Percentiles rank a stretch among this genome's conserved stretches.
These are phyloP conservation scores for Malassezia restricta DNA, from an alignment of 1,284 basidiomycete species.

Conservation along the genomic window DNA sequence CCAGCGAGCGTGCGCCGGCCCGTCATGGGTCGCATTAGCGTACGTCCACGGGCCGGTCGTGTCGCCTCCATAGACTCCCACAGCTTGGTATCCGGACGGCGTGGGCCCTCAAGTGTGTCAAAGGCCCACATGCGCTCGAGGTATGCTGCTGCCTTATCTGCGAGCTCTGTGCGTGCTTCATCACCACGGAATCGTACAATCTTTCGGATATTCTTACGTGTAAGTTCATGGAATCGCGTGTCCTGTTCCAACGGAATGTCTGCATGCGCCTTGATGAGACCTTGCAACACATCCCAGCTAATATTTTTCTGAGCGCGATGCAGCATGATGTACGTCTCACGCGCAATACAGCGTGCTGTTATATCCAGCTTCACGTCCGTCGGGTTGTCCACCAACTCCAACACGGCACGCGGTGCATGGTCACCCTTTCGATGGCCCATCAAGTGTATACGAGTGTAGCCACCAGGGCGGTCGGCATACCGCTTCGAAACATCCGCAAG, in stretches of 20 bases:
- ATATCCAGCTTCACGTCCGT: conserved; percentile 59
- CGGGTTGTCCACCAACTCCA: conserved; percentile 88
- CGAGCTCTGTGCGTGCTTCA: conserved; percentile 23
- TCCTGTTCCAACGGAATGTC: conserved; percentile 29
- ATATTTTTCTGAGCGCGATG: conserved; percentile 22
- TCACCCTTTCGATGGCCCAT: conserved; percentile 79
- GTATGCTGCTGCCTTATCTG: conserved; percentile 23
- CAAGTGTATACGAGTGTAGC: conserved; percentile 87
- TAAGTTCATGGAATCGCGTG: conserved; percentile 25
- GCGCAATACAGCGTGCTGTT: conserved; percentile 36
- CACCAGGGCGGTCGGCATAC: conserved; percentile 72
- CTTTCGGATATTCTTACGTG: conserved; percentile 33
- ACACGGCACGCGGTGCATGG: conserved; percentile 79
- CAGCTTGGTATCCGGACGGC: conserved; percentile 19
- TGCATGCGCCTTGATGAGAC: conserved; percentile 5
- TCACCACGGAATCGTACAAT: conserved; percentile 33
- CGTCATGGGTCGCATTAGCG: conserved; percentile 23
- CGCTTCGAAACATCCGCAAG: conserved; percentile 68
- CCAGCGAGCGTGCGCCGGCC: conserved; percentile 25
- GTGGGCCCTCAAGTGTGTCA: conserved; percentile 22
- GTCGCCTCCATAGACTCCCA: conserved; percentile 15
- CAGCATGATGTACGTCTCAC: conserved; percentile 22
- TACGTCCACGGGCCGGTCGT: conserved; percentile 19
- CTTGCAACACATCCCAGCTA: conserved; percentile 6
- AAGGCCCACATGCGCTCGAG: conserved; percentile 29